phyloP scores from a whole-genome alignment of 306 rosid species.

The Senna siamea region DNA sequence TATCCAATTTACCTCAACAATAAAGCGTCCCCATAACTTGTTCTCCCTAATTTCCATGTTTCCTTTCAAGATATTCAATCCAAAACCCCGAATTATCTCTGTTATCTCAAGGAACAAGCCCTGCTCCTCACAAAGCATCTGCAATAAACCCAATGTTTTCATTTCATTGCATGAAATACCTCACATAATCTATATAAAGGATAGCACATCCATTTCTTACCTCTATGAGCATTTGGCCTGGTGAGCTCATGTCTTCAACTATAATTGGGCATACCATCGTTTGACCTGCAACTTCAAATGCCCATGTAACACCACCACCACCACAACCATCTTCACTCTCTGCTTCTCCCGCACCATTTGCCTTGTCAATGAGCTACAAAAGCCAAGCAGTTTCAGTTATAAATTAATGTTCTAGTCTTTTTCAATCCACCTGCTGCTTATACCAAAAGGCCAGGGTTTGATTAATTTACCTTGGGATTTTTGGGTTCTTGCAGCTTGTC shows the following conservation, averaged over 20 bases:
- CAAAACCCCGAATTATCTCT: slow-evolving; percentile 64
- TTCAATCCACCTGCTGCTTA: neutral
- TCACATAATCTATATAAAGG: slow-evolving; percentile 5
- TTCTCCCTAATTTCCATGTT: slow-evolving; percentile 65
- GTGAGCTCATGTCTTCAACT: slow-evolving; percentile 76
- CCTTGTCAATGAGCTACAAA: slow-evolving; percentile 60
- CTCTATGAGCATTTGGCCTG: slow-evolving; percentile 92
- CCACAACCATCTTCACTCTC: slow-evolving; percentile 39
- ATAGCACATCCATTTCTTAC: slow-evolving; percentile 40
- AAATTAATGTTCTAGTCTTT: neutral
- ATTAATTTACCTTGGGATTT: slow-evolving; percentile 66
- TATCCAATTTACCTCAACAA: slow-evolving; percentile 68
- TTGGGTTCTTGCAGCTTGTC: slow-evolving; percentile 69
- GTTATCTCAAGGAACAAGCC: slow-evolving; percentile 82
- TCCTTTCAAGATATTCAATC: slow-evolving; percentile 79
- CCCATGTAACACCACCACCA: slow-evolving; percentile 71
- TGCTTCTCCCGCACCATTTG: slow-evolving; percentile 36
- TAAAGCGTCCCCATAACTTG: slow-evolving; percentile 78
- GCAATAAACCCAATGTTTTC: slow-evolving; percentile 33
- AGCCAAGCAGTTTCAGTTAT: slow-evolving; percentile 35
- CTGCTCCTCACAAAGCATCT: slow-evolving; percentile 84
- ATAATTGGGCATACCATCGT: slow-evolving; percentile 78
- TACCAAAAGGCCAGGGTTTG: slow-evolving; percentile 8
- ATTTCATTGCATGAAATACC: neutral
- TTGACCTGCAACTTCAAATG: slow-evolving; percentile 67